phyloP scores from a whole-genome alignment of 2,329 filamentous ascomycete species.

The Colletotrichum tropicicola region DNA sequence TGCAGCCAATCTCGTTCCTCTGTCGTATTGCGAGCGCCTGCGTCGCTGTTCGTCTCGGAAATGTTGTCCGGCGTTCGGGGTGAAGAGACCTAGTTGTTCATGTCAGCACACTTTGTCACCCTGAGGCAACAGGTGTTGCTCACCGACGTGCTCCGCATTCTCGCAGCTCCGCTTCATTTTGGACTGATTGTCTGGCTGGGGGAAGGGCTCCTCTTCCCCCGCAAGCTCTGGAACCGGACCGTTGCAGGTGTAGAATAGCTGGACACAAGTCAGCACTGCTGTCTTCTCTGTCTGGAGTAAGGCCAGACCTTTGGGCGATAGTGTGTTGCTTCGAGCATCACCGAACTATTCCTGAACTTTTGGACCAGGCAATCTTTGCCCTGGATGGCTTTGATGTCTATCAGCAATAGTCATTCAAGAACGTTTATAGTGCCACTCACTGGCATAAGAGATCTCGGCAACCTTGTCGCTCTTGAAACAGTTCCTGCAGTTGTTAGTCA shows the following conservation, averaged over 20 bases:
- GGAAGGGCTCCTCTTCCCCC: conserved; percentile 80
- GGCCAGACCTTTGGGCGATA: conserved; percentile 81
- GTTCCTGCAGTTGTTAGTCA: conserved; percentile 61
- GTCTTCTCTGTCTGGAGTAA: background rate
- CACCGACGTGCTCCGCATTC: conserved; percentile 85
- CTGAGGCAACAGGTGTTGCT: conserved; percentile 42
- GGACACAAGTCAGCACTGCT: background rate
- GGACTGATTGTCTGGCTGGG: conserved; percentile 81
- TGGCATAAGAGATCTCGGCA: conserved; percentile 95
- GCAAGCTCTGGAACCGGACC: conserved; percentile 59
- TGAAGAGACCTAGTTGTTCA: conserved; percentile 74
- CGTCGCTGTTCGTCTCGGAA: conserved; percentile 80
- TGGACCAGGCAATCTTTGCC: conserved; percentile 90
- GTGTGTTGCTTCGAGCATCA: conserved; percentile 86
- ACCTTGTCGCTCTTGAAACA: conserved; percentile 86
- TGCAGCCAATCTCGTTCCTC: conserved; percentile 78
- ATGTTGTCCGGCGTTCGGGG: conserved; percentile 79
- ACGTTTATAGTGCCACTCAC: conserved; percentile 65
- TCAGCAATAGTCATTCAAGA: no score
- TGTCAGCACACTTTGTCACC: background rate
- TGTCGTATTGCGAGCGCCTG: conserved; percentile 81
- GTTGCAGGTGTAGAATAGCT: conserved; percentile 64
- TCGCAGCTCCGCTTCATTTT: conserved; percentile 90
- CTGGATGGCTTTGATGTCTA: conserved; percentile 75
- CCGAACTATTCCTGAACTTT: conserved; percentile 96